A percentile compares a stretch with the other conserved stretches of the same genome.
These are phyloP conservation scores for Nicotiana sylvestris DNA, from an alignment of 257 asterid species.

Conservation along the genomic window DNA sequence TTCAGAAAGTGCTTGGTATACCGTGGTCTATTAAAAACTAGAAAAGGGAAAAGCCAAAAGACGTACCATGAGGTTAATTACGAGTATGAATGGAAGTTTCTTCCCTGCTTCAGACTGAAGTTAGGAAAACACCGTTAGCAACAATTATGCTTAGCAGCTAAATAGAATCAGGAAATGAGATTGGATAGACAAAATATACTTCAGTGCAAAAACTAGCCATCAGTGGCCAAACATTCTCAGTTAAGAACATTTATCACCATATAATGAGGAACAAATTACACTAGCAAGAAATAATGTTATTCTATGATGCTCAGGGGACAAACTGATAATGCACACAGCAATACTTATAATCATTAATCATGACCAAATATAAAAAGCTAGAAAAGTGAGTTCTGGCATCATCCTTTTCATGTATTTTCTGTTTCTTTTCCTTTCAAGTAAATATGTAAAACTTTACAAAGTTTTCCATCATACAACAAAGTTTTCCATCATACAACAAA, in stretches of 20 bases:
- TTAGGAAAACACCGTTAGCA: slow-evolving; percentile 25
- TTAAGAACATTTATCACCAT: neutral
- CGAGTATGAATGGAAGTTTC: slow-evolving; percentile 70
- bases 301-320: neutral
- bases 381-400: neutral
- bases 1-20: neutral
- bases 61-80: slow-evolving; percentile 85
- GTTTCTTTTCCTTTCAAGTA: neutral
- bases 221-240: neutral
- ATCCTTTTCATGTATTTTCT: neutral
- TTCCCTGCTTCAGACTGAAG: slow-evolving; percentile 83
- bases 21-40: neutral
- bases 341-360: neutral
- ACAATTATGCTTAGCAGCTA: neutral
- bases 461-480: neutral
- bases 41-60: slow-evolving; percentile 1
- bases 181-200: too few species aligned
- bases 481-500: neutral
- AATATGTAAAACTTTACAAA: neutral
- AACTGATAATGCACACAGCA: neutral
- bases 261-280: neutral
- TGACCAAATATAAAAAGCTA: neutral
- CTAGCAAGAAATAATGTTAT: neutral
- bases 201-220: neutral
- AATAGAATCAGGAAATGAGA: neutral